Conservation (phyloP, 148 eudicot species). For the Chenopodium formosanum region DNA sequence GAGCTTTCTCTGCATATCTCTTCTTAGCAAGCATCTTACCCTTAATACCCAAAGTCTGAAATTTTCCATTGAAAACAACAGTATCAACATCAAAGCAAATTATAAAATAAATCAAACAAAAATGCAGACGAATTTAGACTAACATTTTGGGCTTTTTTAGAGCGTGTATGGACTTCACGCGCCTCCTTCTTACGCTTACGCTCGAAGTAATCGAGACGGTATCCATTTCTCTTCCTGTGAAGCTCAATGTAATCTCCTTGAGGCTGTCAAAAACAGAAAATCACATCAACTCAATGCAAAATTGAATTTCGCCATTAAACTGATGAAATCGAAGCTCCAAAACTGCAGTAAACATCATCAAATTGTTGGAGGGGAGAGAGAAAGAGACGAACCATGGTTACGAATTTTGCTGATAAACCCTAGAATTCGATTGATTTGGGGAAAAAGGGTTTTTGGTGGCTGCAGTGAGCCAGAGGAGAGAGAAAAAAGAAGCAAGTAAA, state of each 20-base stretch:
- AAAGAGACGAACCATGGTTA: conserved; percentile 20
- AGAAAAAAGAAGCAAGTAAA: background rate
- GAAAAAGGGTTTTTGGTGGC: conserved; percentile 1
- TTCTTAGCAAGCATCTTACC: conserved; percentile 88
- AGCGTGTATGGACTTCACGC: conserved; percentile 66
- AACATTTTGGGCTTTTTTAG: conserved; percentile 70
- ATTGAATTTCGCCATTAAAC: background rate
- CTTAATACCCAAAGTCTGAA: conserved; percentile 86
- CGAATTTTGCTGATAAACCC: conserved; percentile 11
- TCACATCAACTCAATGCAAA: background rate
- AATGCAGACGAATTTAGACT: background rate
- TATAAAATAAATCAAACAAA: conserved; percentile 5
- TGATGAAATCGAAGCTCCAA: background rate
- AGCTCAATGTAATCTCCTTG: conserved; percentile 94
- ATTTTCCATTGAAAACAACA: conserved; percentile 12
- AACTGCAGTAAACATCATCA: too few species aligned
- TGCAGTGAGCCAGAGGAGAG: background rate
- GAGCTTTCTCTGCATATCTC: conserved; percentile 78
- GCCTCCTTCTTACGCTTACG: conserved; percentile 91
- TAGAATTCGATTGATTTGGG: background rate
- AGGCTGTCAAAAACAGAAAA: conserved; percentile 50
- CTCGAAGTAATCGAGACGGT: conserved; percentile 74
- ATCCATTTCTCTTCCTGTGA: conserved; percentile 82
- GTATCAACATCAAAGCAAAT: background rate
- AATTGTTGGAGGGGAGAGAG: background rate